Evolutionary conservation across 129 eudicot genomes (phyloP).

Genomic region (Helianthus annuus): DNA sequence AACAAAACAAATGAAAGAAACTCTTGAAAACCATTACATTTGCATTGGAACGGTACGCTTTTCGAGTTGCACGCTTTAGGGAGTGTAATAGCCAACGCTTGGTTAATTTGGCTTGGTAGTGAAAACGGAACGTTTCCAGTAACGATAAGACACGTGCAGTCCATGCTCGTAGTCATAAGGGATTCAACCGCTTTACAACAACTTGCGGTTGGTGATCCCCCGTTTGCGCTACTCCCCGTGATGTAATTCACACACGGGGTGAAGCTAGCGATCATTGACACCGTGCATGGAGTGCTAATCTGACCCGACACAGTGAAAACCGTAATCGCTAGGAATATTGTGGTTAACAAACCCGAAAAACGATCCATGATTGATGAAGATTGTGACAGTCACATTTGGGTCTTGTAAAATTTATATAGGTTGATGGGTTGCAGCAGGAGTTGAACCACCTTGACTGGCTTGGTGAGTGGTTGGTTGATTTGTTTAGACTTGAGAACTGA

Average conservation of each 20-base stretch:
- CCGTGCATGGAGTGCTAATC: slow-evolving; percentile 62
- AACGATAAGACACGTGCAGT: slow-evolving; percentile 72
- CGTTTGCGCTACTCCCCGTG: slow-evolving; percentile 65
- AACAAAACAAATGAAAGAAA: neutral
- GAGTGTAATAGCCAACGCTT: slow-evolving; percentile 57
- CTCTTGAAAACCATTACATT: slow-evolving; percentile 39
- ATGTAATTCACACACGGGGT: slow-evolving; percentile 67
- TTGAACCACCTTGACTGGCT: slow-evolving; percentile 44
- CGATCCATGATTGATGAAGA: slow-evolving; percentile 15
- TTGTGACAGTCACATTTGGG: neutral
- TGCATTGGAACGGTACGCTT: slow-evolving; percentile 69
- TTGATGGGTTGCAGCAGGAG: slow-evolving; percentile 18
- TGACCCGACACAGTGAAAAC: slow-evolving; percentile 45
- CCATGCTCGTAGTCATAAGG: slow-evolving; percentile 44
- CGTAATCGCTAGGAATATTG: neutral
- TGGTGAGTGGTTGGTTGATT: slow-evolving; percentile 30
- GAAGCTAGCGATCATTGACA: slow-evolving; percentile 55
- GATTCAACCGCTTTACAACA: slow-evolving; percentile 66
- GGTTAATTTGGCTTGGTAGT: slow-evolving; percentile 49
- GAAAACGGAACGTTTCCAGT: slow-evolving; percentile 76
- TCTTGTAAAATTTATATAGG: slow-evolving; percentile 26
- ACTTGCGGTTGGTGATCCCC: slow-evolving; percentile 52
- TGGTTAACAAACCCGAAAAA: slow-evolving; percentile 1
- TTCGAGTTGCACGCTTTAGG: slow-evolving; percentile 55
- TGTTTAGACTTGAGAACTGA: slow-evolving; percentile 32